These are phyloP conservation scores for Protomyces inundatus DNA, from an alignment of 1,139 yeast species.

Conservation along the genomic window DNA sequence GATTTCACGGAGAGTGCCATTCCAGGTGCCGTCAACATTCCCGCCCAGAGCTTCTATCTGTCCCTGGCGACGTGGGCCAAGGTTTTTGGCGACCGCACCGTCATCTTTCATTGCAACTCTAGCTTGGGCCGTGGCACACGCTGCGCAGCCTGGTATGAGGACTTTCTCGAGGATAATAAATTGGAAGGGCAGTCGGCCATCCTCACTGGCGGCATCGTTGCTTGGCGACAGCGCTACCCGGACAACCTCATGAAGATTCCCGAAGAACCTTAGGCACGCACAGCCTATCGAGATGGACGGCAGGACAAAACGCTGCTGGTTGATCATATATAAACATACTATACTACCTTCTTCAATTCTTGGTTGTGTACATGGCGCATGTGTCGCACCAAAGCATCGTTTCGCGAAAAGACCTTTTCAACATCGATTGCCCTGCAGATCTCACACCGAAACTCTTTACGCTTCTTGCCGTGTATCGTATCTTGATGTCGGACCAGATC, in stretches of 20 bases:
- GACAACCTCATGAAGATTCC: background rate
- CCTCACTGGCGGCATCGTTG: conserved; percentile 16
- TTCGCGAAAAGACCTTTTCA: conserved; percentile 81
- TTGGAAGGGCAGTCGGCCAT: conserved; percentile 19
- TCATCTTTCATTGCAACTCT: conserved; percentile 12
- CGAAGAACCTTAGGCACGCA: background rate
- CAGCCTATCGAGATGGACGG: background rate
- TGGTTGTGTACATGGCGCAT: conserved; percentile 34
- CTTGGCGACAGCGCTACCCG: conserved; percentile 4
- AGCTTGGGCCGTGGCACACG: conserved; percentile 12
- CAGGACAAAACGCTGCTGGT: background rate
- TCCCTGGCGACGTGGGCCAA: conserved; percentile 10
- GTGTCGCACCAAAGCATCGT: conserved; percentile 92
- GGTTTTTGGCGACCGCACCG: conserved; percentile 19
- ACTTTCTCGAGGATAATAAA: conserved; percentile 7
- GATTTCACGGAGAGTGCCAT: conserved; percentile 6
- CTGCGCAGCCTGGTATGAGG: conserved; percentile 23
- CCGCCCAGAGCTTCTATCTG: conserved; percentile 11
- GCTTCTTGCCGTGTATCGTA: conserved; percentile 85
- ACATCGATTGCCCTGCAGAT: conserved; percentile 54
- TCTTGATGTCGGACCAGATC: conserved; percentile 94
- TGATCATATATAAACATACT: background rate
- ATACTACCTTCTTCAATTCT: background rate
- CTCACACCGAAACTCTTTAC: conserved; percentile 79
- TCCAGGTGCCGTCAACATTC: conserved; percentile 12